These are phyloP conservation scores for Aspergillus transmontanensis DNA, from an alignment of 2,329 filamentous ascomycete genomes.

Conservation along the genomic window DNA sequence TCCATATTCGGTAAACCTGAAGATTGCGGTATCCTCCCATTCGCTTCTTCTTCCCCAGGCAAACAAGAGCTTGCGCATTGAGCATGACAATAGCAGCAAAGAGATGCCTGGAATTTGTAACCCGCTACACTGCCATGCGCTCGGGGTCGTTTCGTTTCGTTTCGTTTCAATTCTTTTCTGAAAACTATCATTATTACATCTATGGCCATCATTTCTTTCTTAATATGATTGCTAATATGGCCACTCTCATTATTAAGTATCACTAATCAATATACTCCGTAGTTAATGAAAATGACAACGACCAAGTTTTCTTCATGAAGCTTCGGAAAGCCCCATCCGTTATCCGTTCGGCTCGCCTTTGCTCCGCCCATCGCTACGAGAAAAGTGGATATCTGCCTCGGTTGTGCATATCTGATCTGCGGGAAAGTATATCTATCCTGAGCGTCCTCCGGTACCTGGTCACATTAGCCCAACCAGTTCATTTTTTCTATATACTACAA, in stretches of 20 bases:
- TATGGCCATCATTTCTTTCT: background rate
- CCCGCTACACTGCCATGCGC: no score
- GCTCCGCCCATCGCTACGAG: background rate
- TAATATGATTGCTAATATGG: background rate
- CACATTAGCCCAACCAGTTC: background rate
- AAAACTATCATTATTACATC: background rate
- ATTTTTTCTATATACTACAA: background rate
- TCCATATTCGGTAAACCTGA: background rate
- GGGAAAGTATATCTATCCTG: background rate
- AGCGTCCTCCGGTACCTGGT: background rate
- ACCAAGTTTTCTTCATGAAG: no score
- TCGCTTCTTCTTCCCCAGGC: background rate
- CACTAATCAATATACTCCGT: background rate
- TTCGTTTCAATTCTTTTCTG: background rate
- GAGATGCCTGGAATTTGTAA: no score
- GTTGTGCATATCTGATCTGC: background rate
- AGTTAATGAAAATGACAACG: background rate
- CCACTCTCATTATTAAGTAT: background rate
- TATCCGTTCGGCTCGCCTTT: background rate
- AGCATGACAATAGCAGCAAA: no score
- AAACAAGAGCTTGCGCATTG: slow-evolving; percentile 1
- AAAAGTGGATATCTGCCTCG: background rate
- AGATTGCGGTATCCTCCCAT: background rate
- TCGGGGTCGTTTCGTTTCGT: background rate
- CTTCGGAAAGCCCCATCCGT: background rate